Conservation (phyloP, 2,329 filamentous ascomycete species). For the Fusarium udum region DNA sequence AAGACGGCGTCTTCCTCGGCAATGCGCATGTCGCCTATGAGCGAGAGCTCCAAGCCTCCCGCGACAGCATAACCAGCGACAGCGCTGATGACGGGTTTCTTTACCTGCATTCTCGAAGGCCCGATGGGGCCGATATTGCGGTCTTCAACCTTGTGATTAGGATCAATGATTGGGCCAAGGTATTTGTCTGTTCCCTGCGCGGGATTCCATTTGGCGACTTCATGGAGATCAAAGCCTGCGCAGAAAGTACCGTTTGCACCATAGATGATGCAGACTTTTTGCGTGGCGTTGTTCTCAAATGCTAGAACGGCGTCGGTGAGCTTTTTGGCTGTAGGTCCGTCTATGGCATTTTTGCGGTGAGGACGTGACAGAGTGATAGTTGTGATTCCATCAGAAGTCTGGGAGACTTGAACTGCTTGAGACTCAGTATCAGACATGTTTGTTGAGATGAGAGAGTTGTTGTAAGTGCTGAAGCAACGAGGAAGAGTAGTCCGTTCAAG, state of each 20-base stretch:
- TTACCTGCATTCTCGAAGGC: background rate
- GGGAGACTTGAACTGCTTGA: background rate
- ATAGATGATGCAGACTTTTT: conserved; percentile 6
- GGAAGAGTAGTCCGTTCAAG: background rate
- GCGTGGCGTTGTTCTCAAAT: background rate
- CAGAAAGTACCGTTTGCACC: conserved; percentile 5
- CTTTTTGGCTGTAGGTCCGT: conserved; percentile 7
- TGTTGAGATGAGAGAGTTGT: background rate
- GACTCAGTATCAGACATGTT: background rate
- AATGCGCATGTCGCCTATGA: conserved; percentile 8
- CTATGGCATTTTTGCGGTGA: conserved; percentile 8
- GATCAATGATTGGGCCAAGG: background rate
- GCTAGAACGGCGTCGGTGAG: background rate
- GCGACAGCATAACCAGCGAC: conserved; percentile 5
- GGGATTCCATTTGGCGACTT: conserved; percentile 3
- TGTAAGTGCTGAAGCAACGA: background rate
- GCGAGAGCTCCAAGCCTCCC: conserved; percentile 1
- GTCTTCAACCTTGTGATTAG: background rate
- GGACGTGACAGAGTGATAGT: conserved; percentile 10
- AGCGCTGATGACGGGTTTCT: conserved; percentile 14
- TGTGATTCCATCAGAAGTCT: conserved; percentile 10
- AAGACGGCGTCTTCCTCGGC: conserved; percentile 4
- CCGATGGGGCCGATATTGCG: background rate
- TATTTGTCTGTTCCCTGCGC: background rate
- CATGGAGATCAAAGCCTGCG: conserved; percentile 13